These are phyloP conservation scores for Soucietia sequanensis DNA, from an alignment of 805 yeast genomes.

Conservation along the genomic window DNA sequence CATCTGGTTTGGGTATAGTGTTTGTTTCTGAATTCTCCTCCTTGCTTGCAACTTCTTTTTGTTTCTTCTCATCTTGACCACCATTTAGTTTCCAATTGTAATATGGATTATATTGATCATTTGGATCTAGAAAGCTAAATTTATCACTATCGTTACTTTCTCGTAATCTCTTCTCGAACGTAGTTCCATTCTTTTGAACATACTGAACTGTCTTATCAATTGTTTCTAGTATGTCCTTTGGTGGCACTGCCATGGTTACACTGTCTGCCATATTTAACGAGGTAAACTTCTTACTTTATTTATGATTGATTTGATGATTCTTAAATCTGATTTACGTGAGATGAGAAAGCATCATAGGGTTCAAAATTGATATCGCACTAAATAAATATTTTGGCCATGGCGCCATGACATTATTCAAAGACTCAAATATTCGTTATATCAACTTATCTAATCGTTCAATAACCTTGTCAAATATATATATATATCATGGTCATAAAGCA, in stretches of 20 bases:
- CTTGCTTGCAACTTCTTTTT: slow-evolving; percentile 1
- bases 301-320: too few relatives aligned
- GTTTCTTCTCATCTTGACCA: slow-evolving; percentile 8
- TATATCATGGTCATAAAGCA: background rate
- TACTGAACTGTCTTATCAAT: slow-evolving; percentile 74
- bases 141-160: slow-evolving; percentile 48
- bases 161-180: slow-evolving; percentile 60
- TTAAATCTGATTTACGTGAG: too few relatives aligned
- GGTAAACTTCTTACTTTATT: too few relatives aligned
- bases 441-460: too few relatives aligned
- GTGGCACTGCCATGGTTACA: slow-evolving; percentile 13
- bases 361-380: too few relatives aligned
- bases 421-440: too few relatives aligned
- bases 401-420: too few relatives aligned
- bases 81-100: slow-evolving; percentile 49
- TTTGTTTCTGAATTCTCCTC: too few relatives aligned
- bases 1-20: slow-evolving; percentile 12
- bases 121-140: slow-evolving; percentile 61
- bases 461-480: too few relatives aligned
- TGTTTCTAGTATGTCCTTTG: slow-evolving; percentile 47
- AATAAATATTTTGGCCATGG: too few relatives aligned
- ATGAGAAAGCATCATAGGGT: too few relatives aligned
- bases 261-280: too few relatives aligned
- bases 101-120: slow-evolving; percentile 56
- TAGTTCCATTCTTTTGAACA: slow-evolving; percentile 63